Percentiles rank a stretch among this genome's conserved stretches.
These are phyloP conservation scores for Onygenales sp. DNA, from an alignment of 2,329 filamentous ascomycete species.

Conservation along the genomic window DNA sequence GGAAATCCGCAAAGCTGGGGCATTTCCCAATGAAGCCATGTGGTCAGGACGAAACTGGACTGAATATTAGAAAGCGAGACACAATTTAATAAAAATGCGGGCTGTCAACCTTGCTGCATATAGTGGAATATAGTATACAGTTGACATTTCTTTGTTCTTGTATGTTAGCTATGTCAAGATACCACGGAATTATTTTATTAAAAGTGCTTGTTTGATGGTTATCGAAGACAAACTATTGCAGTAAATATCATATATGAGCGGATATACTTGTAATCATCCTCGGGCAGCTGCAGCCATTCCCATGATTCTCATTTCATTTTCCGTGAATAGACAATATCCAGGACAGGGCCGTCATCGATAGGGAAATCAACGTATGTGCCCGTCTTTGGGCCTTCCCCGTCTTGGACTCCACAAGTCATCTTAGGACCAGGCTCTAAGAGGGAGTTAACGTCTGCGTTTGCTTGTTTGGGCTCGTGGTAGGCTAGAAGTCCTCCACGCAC, in stretches of 20 bases:
- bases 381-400: neutral
- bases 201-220: too few species aligned
- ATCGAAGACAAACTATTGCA: too few species aligned
- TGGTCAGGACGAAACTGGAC: slow-evolving; percentile 10
- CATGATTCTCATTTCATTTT: neutral
- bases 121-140: too few species aligned
- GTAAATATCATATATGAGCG: too few species aligned
- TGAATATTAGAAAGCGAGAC: neutral
- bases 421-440: neutral
- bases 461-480: neutral
- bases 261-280: neutral
- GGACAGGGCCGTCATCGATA: neutral
- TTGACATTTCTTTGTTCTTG: too few species aligned
- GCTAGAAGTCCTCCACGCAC: slow-evolving; percentile 1
- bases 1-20: slow-evolving; percentile 9
- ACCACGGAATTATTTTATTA: too few species aligned
- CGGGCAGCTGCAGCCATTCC: neutral
- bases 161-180: too few species aligned
- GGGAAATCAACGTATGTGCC: slow-evolving; percentile 3
- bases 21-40: slow-evolving; percentile 13
- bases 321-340: slow-evolving; percentile 3
- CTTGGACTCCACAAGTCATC: neutral
- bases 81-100: neutral
- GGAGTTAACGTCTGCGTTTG: neutral
- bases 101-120: too few species aligned